These are phyloP conservation scores for Dacryopinax primogenitus DNA, from an alignment of 768 basidiomycete genomes.

Conservation along the genomic window DNA sequence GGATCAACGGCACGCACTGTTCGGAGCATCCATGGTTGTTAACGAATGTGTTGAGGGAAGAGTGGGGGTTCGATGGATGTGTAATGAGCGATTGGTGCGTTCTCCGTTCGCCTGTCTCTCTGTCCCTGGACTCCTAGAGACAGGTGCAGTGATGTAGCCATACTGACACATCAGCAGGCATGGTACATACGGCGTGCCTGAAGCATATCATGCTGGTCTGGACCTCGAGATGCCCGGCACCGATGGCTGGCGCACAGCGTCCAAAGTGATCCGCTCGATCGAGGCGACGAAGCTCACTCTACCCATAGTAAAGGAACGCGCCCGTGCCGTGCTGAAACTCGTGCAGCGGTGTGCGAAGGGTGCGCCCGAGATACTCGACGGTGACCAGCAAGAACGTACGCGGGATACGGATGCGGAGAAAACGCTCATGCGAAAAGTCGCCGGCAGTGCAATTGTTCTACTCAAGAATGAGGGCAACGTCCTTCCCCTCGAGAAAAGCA, in stretches of 20 bases:
- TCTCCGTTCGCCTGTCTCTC: neutral
- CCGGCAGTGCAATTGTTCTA: slow-evolving; percentile 57
- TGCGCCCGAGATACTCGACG: slow-evolving; percentile 37
- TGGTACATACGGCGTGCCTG: slow-evolving; percentile 54
- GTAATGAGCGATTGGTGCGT: slow-evolving; percentile 73
- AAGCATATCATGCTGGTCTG: slow-evolving; percentile 57
- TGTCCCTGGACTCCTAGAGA: too few species aligned
- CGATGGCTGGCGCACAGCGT: slow-evolving; percentile 63
- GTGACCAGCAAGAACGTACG: slow-evolving; percentile 28
- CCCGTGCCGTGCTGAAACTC: slow-evolving; percentile 22
- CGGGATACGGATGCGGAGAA: slow-evolving; percentile 18
- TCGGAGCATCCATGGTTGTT: slow-evolving; percentile 53
- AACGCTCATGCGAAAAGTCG: slow-evolving; percentile 51
- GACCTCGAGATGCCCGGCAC: slow-evolving; percentile 71
- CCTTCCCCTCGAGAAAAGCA: slow-evolving; percentile 40
- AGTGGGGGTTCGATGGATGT: slow-evolving; percentile 63
- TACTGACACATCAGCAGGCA: slow-evolving; percentile 37
- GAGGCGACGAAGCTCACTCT: slow-evolving; percentile 21
- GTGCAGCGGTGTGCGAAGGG: slow-evolving; percentile 24
- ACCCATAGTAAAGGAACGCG: slow-evolving; percentile 22
- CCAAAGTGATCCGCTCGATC: slow-evolving; percentile 42
- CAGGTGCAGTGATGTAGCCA: neutral
- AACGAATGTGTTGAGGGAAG: slow-evolving; percentile 48
- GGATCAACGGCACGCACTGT: slow-evolving; percentile 55
- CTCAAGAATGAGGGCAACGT: slow-evolving; percentile 52